phyloP scores from a whole-genome alignment of 352 stramenopile species.

The Phytophthora pinifolia region DNA sequence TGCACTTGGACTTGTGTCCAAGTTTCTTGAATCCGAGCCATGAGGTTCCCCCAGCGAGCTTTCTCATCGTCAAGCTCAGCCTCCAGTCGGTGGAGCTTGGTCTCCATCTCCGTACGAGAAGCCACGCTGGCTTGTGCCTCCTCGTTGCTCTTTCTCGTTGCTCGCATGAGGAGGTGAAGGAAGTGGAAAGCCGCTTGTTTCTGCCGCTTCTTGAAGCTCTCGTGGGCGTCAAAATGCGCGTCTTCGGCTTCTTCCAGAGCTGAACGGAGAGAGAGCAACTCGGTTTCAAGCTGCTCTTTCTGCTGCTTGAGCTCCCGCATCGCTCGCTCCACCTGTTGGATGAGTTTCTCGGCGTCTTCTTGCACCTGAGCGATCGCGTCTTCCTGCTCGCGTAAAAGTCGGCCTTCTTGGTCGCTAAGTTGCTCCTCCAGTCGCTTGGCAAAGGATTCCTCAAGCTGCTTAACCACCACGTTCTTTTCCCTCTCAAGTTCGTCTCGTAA shows the following conservation, averaged over 20 bases:
- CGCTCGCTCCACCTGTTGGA: conserved; percentile 71
- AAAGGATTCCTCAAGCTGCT: conserved; percentile 41
- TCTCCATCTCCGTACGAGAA: conserved; percentile 23
- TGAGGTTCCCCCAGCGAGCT: conserved; percentile 31
- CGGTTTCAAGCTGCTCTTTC: conserved; percentile 66
- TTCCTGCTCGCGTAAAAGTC: conserved; percentile 59
- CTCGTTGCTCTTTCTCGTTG: conserved; percentile 38
- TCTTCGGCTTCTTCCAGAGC: conserved; percentile 77
- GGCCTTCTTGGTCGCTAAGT: conserved; percentile 47
- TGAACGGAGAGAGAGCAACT: conserved; percentile 47
- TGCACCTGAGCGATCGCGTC: conserved; percentile 76
- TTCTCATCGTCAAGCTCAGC: conserved; percentile 29
- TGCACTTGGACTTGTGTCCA: conserved; percentile 41
- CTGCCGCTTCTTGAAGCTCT: conserved; percentile 55
- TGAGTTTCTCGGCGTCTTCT: conserved; percentile 77
- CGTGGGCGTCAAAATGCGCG: conserved; percentile 63
- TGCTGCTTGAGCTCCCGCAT: conserved; percentile 74
- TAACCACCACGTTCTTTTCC: conserved; percentile 13
- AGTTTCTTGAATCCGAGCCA: conserved; percentile 27
- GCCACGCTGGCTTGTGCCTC: conserved; percentile 19
- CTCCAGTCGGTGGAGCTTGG: conserved; percentile 14
- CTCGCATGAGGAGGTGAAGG: conserved; percentile 41
- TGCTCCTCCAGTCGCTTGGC: conserved; percentile 31
- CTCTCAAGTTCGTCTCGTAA: conserved; percentile 19
- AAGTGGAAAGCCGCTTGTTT: conserved; percentile 60